phyloP scores from a whole-genome alignment of 768 basidiomycete species.

The Leccinum rimulosum region DNA sequence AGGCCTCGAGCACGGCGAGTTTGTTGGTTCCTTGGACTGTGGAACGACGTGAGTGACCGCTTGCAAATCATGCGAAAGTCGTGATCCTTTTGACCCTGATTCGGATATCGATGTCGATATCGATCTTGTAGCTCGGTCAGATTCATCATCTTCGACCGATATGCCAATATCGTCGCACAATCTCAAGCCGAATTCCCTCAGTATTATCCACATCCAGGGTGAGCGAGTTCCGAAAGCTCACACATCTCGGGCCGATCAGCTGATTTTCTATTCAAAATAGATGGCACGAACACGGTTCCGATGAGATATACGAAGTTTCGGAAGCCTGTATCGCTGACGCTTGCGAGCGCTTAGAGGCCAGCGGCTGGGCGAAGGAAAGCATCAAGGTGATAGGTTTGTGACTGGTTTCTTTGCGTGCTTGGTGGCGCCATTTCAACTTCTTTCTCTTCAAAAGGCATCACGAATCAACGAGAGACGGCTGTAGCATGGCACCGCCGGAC shows the following conservation, averaged over 20 bases:
- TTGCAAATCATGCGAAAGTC: background rate
- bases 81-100: background rate
- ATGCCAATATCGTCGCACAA: conserved; percentile 84
- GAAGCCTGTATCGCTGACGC: conserved; percentile 74
- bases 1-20: conserved; percentile 62
- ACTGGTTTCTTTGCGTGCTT: background rate
- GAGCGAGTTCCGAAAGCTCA: conserved; percentile 15
- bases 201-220: conserved; percentile 89
- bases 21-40: conserved; percentile 91
- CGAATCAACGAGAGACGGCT: conserved; percentile 96
- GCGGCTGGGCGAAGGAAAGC: conserved; percentile 76
- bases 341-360: conserved; percentile 63
- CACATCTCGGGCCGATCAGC: background rate
- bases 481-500: conserved; percentile 90
- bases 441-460: conserved; percentile 59
- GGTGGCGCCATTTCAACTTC: conserved; percentile 1
- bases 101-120: background rate
- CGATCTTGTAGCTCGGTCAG: conserved; percentile 66
- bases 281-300: conserved; percentile 95
- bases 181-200: conserved; percentile 94
- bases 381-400: conserved; percentile 87
- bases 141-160: conserved; percentile 86
- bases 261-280: conserved; percentile 34
- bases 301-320: conserved; percentile 74
- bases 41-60: conserved; percentile 77